Conservation (phyloP, 306 rosid species). For the Astragalus membranaceus region DNA sequence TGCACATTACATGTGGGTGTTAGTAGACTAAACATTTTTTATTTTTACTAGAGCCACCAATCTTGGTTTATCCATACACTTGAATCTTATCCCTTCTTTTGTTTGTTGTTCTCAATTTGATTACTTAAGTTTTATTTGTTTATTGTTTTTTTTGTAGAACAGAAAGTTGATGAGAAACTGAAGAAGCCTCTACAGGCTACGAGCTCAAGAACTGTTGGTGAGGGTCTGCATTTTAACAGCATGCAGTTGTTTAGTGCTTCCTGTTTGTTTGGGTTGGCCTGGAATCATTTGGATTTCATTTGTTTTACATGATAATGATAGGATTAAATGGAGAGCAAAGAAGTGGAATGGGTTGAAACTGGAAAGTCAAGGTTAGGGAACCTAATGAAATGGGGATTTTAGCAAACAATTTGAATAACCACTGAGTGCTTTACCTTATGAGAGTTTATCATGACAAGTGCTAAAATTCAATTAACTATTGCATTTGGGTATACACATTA, state of each 20-base stretch:
- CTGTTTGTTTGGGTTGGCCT: neutral
- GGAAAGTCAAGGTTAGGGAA: neutral
- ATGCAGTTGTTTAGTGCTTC: neutral
- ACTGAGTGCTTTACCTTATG: too few species aligned
- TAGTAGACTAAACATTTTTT: too few species aligned
- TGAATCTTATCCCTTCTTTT: too few species aligned
- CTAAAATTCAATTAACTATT: too few species aligned
- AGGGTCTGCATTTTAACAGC: conserved; percentile 26
- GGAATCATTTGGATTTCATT: conserved; percentile 2
- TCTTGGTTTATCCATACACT: too few species aligned
- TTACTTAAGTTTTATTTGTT: conserved; percentile 17
- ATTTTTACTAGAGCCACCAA: too few species aligned
- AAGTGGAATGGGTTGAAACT: neutral
- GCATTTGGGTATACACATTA: too few species aligned
- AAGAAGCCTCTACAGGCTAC: conserved; percentile 30
- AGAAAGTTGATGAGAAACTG: conserved; percentile 43
- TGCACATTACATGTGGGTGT: too few species aligned
- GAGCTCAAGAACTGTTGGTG: conserved; percentile 34
- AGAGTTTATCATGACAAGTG: too few species aligned
- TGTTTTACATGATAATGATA: neutral
- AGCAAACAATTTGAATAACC: too few species aligned
- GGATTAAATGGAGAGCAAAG: neutral
- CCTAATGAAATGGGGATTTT: too few species aligned
- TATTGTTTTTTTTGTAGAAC: conserved; percentile 32
- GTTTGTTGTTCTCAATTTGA: neutral